These are phyloP conservation scores for Monosporozyma solicola DNA, from an alignment of 805 yeast genomes.

Conservation along the genomic window DNA sequence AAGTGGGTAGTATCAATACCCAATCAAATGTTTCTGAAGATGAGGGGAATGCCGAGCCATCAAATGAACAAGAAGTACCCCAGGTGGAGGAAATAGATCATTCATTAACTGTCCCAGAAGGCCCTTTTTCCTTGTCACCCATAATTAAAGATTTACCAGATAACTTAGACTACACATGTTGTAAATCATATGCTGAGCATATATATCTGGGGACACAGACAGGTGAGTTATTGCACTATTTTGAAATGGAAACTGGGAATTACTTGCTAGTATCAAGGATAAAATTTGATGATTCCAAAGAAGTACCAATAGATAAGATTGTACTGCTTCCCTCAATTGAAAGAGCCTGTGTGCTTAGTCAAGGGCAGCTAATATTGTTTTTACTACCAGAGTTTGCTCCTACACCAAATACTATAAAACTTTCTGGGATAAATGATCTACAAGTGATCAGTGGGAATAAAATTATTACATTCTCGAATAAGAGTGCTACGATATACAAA, in stretches of 20 bases:
- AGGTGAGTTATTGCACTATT: constrained; percentile 29
- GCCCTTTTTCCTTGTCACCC: constrained; percentile 16
- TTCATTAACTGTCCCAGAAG: constrained; percentile 6
- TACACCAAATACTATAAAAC: constrained; percentile 17
- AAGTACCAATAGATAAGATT: constrained; percentile 17
- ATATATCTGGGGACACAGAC: constrained; percentile 24
- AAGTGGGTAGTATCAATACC: background rate
- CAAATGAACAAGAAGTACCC: background rate
- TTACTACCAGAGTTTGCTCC: constrained; percentile 31
- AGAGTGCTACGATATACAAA: constrained; percentile 9
- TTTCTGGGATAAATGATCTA: constrained; percentile 17
- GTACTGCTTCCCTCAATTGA: constrained; percentile 23
- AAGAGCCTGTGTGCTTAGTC: constrained; percentile 23
- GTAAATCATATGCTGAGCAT: constrained; percentile 25
- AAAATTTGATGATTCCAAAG: constrained; percentile 12
- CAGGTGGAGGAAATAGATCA: background rate
- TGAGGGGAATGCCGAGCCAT: background rate
- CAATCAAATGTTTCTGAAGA: background rate
- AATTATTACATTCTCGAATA: constrained; percentile 10
- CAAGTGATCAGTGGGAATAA: constrained; percentile 3
- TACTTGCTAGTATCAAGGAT: constrained; percentile 27
- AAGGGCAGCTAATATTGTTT: constrained; percentile 15
- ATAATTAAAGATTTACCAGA: constrained; percentile 21
- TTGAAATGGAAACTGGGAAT: constrained; percentile 26
- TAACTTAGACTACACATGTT: constrained; percentile 17